Evolutionary conservation across 192 early-diverging fungal species (phyloP), one percentile per base, ranked within the genome.

Genomic region (Coemansia sp.): DNA sequence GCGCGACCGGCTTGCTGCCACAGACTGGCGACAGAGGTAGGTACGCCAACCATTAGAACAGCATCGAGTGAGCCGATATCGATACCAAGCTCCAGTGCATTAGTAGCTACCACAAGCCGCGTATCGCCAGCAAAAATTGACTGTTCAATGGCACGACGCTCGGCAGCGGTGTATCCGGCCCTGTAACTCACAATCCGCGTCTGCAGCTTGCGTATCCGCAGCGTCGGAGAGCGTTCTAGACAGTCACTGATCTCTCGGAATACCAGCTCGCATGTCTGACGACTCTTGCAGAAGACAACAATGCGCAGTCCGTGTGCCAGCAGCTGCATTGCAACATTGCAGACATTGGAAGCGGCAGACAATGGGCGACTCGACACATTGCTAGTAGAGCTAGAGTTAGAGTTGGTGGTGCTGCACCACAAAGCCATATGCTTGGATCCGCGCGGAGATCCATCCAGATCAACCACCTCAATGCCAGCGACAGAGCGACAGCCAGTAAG

Each of bases 21-120:
- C 69, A 86, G 46, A 79, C 51, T 65, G 18, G 72, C 32, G 5
- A 32, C 8, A 39, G 26, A 67, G 1, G 9, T 5, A 1, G 93
- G 93, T 26, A 91, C 84, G 2, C 92, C 91, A 7, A 92, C 51
- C 78, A 92, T 92, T 1, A 95, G 10, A 3, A 93, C 91, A 10
- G 84, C 89, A 68, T 94, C 92, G 7, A 81, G 69, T 3, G 66
- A 26, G 0, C 93, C 93, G 56, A 94, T 90, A 68, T 95, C 92
- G 8, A 95, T 85, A 6, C 93, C 93, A 1, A 95, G 80, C 62
- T 95, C 93, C 39, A 95, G 77, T 0, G 93, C 93, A 52, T 87
- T 93, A 41, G 93, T 95, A 6, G 90, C 85, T 2, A 93, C 76
- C 26, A 93, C 86, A 19, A 83, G 78, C 6, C 87, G 64, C 32